These are phyloP conservation scores for Moesziomyces globuligerus DNA, from an alignment of 1,284 basidiomycete genomes.

Conservation along the genomic window DNA sequence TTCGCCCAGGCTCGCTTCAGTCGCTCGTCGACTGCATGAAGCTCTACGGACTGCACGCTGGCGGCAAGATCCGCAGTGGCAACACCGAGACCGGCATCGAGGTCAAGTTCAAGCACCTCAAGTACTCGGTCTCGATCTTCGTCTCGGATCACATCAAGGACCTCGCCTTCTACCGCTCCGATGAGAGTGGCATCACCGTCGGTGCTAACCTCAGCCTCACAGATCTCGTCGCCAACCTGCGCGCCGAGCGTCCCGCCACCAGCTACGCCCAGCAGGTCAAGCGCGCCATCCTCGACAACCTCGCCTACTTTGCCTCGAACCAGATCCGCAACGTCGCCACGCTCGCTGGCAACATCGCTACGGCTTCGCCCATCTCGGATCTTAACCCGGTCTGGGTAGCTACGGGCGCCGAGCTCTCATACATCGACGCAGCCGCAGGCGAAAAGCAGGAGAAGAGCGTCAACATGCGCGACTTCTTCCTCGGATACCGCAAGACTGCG, in stretches of 20 bases:
- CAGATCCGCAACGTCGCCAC: constrained; percentile 68
- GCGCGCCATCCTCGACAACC: constrained; percentile 50
- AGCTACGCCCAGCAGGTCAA: constrained; percentile 47
- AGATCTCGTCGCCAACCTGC: constrained; percentile 43
- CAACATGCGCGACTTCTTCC: constrained; percentile 62
- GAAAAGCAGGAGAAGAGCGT: constrained; percentile 26
- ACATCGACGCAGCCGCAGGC: constrained; percentile 50
- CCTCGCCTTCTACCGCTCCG: constrained; percentile 39
- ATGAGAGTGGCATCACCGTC: constrained; percentile 50
- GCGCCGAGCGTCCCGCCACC: constrained; percentile 32
- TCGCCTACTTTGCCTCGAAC: constrained; percentile 65
- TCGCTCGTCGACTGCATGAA: constrained; percentile 49
- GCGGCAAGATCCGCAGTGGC: constrained; percentile 58
- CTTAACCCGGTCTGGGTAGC: constrained; percentile 69
- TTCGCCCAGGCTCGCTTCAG: constrained; percentile 54
- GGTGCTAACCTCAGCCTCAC: constrained; percentile 63
- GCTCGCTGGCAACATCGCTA: constrained; percentile 67
- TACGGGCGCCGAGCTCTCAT: constrained; percentile 49
- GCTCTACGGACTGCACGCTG: constrained; percentile 30
- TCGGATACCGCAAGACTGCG: constrained; percentile 67
- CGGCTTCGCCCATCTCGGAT: constrained; percentile 68
- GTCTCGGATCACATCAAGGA: constrained; percentile 59
- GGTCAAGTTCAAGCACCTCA: constrained; percentile 57
- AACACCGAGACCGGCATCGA: constrained; percentile 62
- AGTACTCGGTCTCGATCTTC: constrained; percentile 63